phyloP scores from a whole-genome alignment of 73 alveolate species.

The Paramecium octaurelia region DNA sequence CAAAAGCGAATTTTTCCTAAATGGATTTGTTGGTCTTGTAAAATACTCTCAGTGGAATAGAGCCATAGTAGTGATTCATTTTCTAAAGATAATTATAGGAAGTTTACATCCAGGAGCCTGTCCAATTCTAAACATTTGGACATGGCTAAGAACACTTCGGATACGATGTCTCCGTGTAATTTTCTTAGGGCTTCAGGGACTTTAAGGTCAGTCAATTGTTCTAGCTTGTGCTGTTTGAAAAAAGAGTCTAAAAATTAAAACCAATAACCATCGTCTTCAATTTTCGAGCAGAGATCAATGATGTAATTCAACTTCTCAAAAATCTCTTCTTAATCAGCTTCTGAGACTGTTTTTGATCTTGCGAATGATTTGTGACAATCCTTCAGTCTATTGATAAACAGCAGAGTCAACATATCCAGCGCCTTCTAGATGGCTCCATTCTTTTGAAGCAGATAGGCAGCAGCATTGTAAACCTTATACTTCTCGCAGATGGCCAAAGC shows the following conservation, averaged over 20 bases:
- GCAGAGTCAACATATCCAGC: not conserved
- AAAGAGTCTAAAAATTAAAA: not conserved
- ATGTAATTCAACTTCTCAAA: conserved; percentile 10
- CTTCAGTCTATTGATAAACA: not conserved
- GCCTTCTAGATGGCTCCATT: conserved; percentile 22
- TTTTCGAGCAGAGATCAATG: not conserved
- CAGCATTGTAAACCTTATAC: conserved; percentile 11
- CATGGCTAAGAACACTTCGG: conserved; percentile 11
- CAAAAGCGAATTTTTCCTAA: not conserved
- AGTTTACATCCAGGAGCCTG: not conserved
- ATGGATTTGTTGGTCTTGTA: not conserved
- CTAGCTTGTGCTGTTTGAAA: not conserved
- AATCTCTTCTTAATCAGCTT: not conserved
- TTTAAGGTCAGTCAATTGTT: not conserved
- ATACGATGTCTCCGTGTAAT: not conserved
- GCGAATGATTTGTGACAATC: conserved; percentile 43
- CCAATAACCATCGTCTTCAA: conserved; percentile 21
- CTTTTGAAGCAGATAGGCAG: not conserved
- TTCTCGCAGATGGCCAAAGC: not conserved
- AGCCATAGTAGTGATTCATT: conserved; percentile 6
- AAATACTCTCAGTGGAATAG: conserved; percentile 5
- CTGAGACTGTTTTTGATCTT: not conserved
- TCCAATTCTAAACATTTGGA: conserved; percentile 7
- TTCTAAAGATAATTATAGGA: not conserved
- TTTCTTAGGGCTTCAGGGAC: not conserved